Evolutionary conservation across 2,329 filamentous ascomycete genomes (phyloP), one percentile per base, ranked within the genome.

Genomic region (Fusarium coicis): DNA sequence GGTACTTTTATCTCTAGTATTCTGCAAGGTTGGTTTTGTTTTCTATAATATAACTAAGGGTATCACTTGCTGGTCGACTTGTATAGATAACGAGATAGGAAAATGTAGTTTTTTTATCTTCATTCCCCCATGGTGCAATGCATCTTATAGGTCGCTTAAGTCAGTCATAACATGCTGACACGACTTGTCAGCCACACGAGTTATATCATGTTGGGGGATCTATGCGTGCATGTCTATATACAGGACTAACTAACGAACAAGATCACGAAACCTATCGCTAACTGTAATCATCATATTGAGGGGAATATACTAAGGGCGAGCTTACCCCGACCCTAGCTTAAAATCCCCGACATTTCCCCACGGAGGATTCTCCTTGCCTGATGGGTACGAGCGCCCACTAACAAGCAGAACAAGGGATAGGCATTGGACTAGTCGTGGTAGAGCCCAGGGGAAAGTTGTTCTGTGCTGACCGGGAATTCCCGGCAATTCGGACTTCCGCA

Each of bases 281-380:
- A 44, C 23, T 49, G 40, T 26, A 23, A 23, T 47, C 50, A 23
- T 47, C 50, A 32, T n/a, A 59, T 36, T 18, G 34, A 49, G 42
- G 42, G 43, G 44, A 47, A 47, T 26, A 69, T 60, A 46, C 37
- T 32, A 49, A 74, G 50, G 61, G 65, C 57, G 55, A 68, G 50
- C 53, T 72, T 58, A 50, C 70, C 56, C 52, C 67, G 71, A 68
- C 63, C 63, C 58, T 67, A 71, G 71, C 56, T 55, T 43, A 10
- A 26, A 59, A 74, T 72, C 71, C 71, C 71, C 71, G 71, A 74
- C 59, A 72, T 74, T 74, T 74, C 71, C 71, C 71, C 71, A 74
- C 71, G 68, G 59, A 64, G 53, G 47, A 60, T 49, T 65, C 40
- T 44, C 52, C 34, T 62, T 58, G 39, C 21, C 43, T 43, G 14